Conservation (phyloP, 352 stramenopile species). For the Pythium monospermum region DNA sequence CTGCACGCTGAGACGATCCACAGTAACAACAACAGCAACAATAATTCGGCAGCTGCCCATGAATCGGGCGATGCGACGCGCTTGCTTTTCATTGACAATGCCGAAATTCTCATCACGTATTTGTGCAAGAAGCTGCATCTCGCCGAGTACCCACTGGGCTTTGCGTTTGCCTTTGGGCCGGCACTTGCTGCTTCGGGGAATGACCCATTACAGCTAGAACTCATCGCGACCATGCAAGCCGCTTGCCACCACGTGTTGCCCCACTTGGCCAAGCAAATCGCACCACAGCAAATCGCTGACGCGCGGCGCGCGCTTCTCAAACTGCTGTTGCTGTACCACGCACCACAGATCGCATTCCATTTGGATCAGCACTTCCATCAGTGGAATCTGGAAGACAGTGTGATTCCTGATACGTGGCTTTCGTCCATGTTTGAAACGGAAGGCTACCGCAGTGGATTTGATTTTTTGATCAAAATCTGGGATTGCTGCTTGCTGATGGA, state of each 20-base stretch:
- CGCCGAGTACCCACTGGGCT: slow-evolving; percentile 38
- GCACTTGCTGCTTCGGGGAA: slow-evolving; percentile 52
- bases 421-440: slow-evolving; percentile 70
- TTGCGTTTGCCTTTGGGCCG: slow-evolving; percentile 52
- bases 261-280: slow-evolving; percentile 37
- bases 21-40: neutral
- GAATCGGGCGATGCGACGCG: slow-evolving; percentile 33
- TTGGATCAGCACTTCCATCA: slow-evolving; percentile 69
- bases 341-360: slow-evolving; percentile 59
- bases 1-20: slow-evolving; percentile 37
- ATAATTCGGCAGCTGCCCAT: slow-evolving; percentile 25
- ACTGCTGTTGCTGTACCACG: slow-evolving; percentile 71
- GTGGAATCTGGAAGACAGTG: slow-evolving; percentile 40
- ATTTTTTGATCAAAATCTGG: slow-evolving; percentile 62
- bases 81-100: slow-evolving; percentile 71
- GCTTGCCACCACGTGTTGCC: slow-evolving; percentile 48
- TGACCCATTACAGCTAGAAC: slow-evolving; percentile 61
- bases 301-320: slow-evolving; percentile 52
- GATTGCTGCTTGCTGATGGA: slow-evolving; percentile 60
- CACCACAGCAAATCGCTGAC: slow-evolving; percentile 20
- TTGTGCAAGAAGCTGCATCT: slow-evolving; percentile 57
- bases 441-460: slow-evolving; percentile 33
- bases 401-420: slow-evolving; percentile 68
- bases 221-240: slow-evolving; percentile 42
- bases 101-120: slow-evolving; percentile 64